These are phyloP conservation scores for Pleurotus salmoneostramineus DNA, from an alignment of 768 basidiomycete species.

Conservation along the genomic window DNA sequence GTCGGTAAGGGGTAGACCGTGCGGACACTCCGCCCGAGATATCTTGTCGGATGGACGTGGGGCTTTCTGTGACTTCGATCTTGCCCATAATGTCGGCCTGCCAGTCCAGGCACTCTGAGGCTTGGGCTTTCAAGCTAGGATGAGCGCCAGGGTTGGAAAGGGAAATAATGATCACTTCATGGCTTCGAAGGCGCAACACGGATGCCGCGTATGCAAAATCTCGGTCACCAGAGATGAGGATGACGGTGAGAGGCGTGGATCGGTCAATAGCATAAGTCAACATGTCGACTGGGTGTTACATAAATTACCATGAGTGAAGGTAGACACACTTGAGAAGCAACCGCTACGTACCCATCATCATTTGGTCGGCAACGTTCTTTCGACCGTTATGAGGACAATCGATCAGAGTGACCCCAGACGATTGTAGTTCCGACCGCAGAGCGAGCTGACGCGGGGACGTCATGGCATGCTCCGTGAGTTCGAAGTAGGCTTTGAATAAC, in stretches of 20 bases:
- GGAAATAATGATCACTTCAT: constrained; percentile 49
- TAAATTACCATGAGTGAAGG: neutral
- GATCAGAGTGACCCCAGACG: constrained; percentile 41
- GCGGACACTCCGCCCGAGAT: no score
- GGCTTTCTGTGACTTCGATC: constrained; percentile 2
- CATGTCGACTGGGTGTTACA: constrained; percentile 51
- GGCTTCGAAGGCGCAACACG: constrained; percentile 47
- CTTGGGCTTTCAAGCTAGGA: constrained; percentile 48
- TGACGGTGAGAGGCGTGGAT: constrained; percentile 44
- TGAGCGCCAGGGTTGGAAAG: constrained; percentile 28
- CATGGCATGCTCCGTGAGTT: constrained; percentile 30
- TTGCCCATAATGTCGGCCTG: constrained; percentile 29
- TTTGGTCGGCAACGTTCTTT: constrained; percentile 43
- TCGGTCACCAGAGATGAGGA: constrained; percentile 64
- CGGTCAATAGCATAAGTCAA: constrained; percentile 64
- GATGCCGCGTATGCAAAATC: constrained; percentile 67
- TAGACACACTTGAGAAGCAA: neutral
- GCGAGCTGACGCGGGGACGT: constrained; percentile 25
- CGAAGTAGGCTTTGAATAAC: constrained; percentile 54
- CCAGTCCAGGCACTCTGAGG: constrained; percentile 52
- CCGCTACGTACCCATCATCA: constrained; percentile 39
- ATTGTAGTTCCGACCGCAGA: constrained; percentile 42
- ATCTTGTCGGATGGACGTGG: no score
- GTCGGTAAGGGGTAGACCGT: neutral
- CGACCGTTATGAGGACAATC: constrained; percentile 31